These are phyloP conservation scores for Botrytis porri DNA, from an alignment of 2,329 filamentous ascomycete genomes.

Conservation along the genomic window DNA sequence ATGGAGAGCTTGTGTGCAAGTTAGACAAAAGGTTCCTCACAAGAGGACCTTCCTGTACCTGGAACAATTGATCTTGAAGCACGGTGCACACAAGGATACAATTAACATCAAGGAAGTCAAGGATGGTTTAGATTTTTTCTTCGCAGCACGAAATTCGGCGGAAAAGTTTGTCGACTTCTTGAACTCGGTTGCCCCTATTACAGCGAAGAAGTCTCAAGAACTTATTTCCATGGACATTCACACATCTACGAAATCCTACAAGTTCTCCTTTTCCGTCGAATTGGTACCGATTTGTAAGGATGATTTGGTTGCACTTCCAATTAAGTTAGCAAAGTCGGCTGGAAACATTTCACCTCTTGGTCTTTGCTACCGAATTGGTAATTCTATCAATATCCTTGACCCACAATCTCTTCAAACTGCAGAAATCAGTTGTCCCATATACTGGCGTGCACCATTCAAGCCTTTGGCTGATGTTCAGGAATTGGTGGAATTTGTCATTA, in stretches of 20 bases:
- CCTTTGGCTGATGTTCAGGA: slow-evolving; percentile 81
- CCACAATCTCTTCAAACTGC: slow-evolving; percentile 87
- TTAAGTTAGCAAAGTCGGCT: slow-evolving; percentile 79
- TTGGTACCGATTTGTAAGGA: slow-evolving; percentile 96
- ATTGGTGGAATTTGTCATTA: slow-evolving; percentile 86
- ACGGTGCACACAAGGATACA: slow-evolving; percentile 84
- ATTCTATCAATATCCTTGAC: slow-evolving; percentile 84
- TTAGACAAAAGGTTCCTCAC: slow-evolving; percentile 93
- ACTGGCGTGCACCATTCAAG: slow-evolving; percentile 87
- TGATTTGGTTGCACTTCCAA: slow-evolving; percentile 88
- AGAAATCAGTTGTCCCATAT: slow-evolving; percentile 77
- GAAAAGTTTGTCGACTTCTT: slow-evolving; percentile 92
- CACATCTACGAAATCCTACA: slow-evolving; percentile 87
- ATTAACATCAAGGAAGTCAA: slow-evolving; percentile 98
- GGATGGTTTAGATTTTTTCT: slow-evolving; percentile 96
- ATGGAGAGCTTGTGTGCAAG: slow-evolving; percentile 90
- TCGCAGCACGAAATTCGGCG: slow-evolving; percentile 82
- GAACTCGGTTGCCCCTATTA: slow-evolving; percentile 74
- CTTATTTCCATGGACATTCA: slow-evolving; percentile 92
- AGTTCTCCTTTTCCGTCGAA: slow-evolving; percentile 88
- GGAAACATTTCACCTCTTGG: slow-evolving; percentile 87
- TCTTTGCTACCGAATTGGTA: slow-evolving; percentile 85
- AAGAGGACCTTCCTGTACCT: slow-evolving; percentile 83
- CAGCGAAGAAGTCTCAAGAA: slow-evolving; percentile 82
- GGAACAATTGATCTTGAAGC: slow-evolving; percentile 94